Evolutionary conservation across 345 rosid genomes (phyloP), one percentile per base, ranked within the genome.

Genomic region (Barbarea vulgaris): DNA sequence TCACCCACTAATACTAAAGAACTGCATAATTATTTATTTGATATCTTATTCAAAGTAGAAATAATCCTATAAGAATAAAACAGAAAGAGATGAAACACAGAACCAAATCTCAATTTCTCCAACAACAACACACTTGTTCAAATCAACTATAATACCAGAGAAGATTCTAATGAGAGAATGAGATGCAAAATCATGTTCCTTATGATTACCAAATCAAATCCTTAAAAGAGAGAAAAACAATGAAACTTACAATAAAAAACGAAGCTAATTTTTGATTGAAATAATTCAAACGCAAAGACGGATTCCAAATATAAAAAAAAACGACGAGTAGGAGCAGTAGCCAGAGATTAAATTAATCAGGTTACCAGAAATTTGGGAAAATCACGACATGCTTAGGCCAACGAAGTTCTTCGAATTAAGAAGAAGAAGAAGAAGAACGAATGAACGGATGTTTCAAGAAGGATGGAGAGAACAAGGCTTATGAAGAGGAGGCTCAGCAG

Each of bases 351-450:
- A 34, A 58, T 18, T 5, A 0, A 36, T 27, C 37, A 24, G 13
- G 21, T 53, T 77, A 84, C 91, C 88, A 55, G 75, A 61, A 65
- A 74, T 57, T 63, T 34, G 60, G 79, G 50, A 9, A 76, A 81
- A 84, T 82, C 83, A 82, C 64, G 83, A 80, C 83, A 83, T 77
- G 80, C 30, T 79, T 67, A 73, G 76, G 76, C 74, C 72, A 31
- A 76, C 19, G 28, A 80, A 81, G 79, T 31, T 79, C 44, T 65
- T 65, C 76, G 55, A 77, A 63, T 24, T 21, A 50, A 19, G 57
- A 52, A 64, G 69, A 74, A 66, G 66, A 33, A 57, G 30, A 3
- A 28, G 25, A n/a, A 14, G 17, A 36, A 37, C 39, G n/a, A 41
- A 42, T 7, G 47, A 42, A 61, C 19, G 24, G 67, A 1, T 14